Base-by-base conservation (phyloP, 2,329 filamentous ascomycete species). In the Ceratocystis lukuohia region DNA sequence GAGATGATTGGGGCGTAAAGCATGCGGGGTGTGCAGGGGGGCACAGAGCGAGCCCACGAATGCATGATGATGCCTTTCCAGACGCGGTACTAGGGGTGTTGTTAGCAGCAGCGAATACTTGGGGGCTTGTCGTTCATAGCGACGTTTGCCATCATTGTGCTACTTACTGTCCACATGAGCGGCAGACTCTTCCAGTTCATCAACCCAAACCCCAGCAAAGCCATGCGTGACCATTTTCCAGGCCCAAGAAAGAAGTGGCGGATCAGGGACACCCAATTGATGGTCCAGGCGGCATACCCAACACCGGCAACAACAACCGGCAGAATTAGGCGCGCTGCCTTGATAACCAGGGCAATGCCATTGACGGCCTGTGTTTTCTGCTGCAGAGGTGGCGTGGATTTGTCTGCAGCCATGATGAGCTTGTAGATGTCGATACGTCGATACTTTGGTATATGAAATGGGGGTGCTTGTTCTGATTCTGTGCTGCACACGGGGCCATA, bases 171-270 rank as follows among this genome's bases (percentile, higher is more conserved):
- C 89, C 89, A 93, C 8, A 84, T 82, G 53, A 89, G 80, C 0
- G 89, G 89, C 68, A 91, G 72, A 68, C 82, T 88, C 80, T 93
- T 93, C 76, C 87, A 79, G 74, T 92, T 93, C 56, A 83, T 71
- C 6, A 87, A 61, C 12, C 83, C 77, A 66, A 88, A 82, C 12
- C 82, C 63, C 15, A 87, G 71, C 67, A 83, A 73, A 66, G 82
- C 64, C 66, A 84, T 77, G 3, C 82, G 79, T 69, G 78, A 81
- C 5, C 76, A 79, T 64, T 80, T 76, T 2, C 82, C 82, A 0
- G 82, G 81, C 0, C 82, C 82, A 0, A 79, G 82, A 68, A 81
- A 73, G 71, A 84, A 84, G 33, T 74, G 70, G 64, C 73, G 72
- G 10, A 79, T 68, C 25, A 76, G 68, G 1, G 69, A 69, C 17